A percentile compares a stretch with the other conserved stretches of the same genome.
Evolutionary conservation across 1,139 yeast species (phyloP).

Genomic region (Arxiozyma slooffiae): DNA sequence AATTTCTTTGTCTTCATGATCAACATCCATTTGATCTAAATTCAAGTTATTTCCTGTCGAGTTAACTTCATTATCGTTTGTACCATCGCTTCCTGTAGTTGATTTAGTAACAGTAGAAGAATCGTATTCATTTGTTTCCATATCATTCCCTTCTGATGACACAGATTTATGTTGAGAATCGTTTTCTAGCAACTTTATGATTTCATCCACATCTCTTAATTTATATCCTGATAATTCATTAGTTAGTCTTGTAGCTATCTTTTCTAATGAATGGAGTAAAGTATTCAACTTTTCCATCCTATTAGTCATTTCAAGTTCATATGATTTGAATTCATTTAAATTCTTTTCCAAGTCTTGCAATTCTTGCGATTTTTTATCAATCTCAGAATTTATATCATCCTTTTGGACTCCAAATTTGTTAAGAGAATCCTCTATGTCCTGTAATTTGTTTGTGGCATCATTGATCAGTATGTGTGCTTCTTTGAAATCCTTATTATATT

Average conservation of each 20-base stretch:
- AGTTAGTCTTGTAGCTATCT: constrained; percentile 34
- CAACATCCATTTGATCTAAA: constrained; percentile 16
- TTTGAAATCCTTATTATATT: constrained; percentile 45
- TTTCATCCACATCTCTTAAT: constrained; percentile 41
- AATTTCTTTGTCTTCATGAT: constrained; percentile 15
- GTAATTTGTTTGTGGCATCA: constrained; percentile 20
- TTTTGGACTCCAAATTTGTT: constrained; percentile 29
- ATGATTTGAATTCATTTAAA: constrained; percentile 54
- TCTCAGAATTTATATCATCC: constrained; percentile 21
- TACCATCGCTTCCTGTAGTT: constrained; percentile 4
- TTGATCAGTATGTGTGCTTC: constrained; percentile 39
- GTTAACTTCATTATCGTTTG: constrained; percentile 8
- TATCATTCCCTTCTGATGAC: background rate
- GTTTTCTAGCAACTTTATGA: constrained; percentile 14
- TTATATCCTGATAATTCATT: constrained; percentile 36
- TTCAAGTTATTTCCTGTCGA: constrained; percentile 7
- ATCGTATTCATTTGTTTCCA: constrained; percentile 2
- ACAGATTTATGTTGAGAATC: background rate
- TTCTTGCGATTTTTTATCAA: constrained; percentile 34
- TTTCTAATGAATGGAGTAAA: constrained; percentile 36
- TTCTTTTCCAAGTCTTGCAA: constrained; percentile 45
- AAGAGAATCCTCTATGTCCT: constrained; percentile 33
- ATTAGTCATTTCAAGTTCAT: constrained; percentile 58
- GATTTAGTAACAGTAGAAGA: constrained; percentile 4
- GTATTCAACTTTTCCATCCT: constrained; percentile 50